Evolutionary conservation across 805 yeast species (phyloP).

Genomic region (Candida nemodendra): DNA sequence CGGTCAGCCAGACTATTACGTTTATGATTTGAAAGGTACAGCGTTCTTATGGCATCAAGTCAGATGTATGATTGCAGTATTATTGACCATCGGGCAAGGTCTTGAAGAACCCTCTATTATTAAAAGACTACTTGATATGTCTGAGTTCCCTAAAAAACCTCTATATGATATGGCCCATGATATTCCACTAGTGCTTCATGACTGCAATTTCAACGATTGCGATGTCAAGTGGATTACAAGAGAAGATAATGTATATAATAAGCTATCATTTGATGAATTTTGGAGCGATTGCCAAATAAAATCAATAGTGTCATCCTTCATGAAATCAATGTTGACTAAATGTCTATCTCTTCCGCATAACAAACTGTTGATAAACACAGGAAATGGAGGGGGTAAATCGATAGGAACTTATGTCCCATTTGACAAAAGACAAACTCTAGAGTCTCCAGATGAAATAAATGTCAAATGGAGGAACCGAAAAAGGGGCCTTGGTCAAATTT

Average conservation of each 20-base stretch:
- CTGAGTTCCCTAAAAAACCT: slow-evolving; percentile 64
- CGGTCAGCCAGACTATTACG: slow-evolving; percentile 44
- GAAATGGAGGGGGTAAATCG: slow-evolving; percentile 78
- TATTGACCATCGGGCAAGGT: slow-evolving; percentile 78
- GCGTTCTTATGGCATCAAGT: slow-evolving; percentile 99
- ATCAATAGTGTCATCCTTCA: slow-evolving; percentile 48
- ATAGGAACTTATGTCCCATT: slow-evolving; percentile 57
- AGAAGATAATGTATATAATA: slow-evolving; percentile 36
- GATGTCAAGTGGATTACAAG: slow-evolving; percentile 64
- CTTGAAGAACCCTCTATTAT: slow-evolving; percentile 63
- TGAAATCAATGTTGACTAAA: slow-evolving; percentile 37
- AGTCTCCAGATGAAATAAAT: slow-evolving; percentile 68
- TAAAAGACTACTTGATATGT: slow-evolving; percentile 55
- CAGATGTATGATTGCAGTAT: slow-evolving; percentile 86
- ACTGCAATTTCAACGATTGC: slow-evolving; percentile 63
- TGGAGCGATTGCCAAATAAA: slow-evolving; percentile 60
- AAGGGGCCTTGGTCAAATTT: slow-evolving; percentile 2
- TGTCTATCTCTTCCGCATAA: background rate
- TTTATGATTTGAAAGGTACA: slow-evolving; percentile 76
- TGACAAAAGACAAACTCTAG: slow-evolving; percentile 53
- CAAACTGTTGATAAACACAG: slow-evolving; percentile 43
- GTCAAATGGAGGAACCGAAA: slow-evolving; percentile 52
- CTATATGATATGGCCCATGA: slow-evolving; percentile 87
- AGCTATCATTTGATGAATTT: slow-evolving; percentile 45
- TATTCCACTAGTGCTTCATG: slow-evolving; percentile 80